phyloP scores from a whole-genome alignment of 1,284 basidiomycete genomes.

The Thecaphora frezii region DNA sequence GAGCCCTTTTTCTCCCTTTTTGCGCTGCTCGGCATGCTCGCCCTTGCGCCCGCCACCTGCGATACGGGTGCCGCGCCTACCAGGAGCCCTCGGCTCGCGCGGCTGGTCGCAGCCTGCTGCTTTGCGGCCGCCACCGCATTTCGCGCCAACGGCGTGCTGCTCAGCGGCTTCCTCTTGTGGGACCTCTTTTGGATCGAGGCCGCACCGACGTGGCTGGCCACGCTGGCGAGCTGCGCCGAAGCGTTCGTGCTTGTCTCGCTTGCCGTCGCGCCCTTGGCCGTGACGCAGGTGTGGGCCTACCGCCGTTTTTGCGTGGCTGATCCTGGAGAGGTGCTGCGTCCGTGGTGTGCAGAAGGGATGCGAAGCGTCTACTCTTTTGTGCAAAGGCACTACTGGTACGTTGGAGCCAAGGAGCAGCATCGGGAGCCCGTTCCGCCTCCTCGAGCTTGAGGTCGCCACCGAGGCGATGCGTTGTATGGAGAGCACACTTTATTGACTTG shows the following conservation, averaged over 20 bases:
- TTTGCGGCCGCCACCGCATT: conserved; percentile 73
- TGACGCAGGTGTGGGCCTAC: conserved; percentile 73
- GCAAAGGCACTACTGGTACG: conserved; percentile 77
- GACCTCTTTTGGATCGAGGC: conserved; percentile 9
- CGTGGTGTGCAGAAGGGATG: conserved; percentile 70
- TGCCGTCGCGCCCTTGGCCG: conserved; percentile 68
- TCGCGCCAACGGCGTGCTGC: conserved; percentile 79
- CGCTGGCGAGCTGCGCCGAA: neutral
- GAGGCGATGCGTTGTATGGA: too few relatives aligned
- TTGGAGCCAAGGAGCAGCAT: too few relatives aligned
- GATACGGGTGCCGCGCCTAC: neutral
- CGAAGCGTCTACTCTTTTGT: conserved; percentile 82
- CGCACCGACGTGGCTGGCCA: neutral
- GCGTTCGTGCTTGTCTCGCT: conserved; percentile 3
- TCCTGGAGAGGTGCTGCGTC: conserved; percentile 49
- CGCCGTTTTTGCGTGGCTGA: conserved; percentile 66
- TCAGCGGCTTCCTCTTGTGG: conserved; percentile 67
- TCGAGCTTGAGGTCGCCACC: too few relatives aligned
- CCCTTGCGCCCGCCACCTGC: neutral
- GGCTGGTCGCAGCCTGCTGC: conserved; percentile 53
- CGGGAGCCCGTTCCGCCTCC: too few relatives aligned
- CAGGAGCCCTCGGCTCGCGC: neutral
- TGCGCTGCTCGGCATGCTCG: conserved; percentile 34
- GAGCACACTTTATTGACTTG: too few relatives aligned
- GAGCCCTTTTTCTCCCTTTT: conserved; percentile 83